Conservation (phyloP, 495 filamentous ascomycete species). For the Trichoderma reesei region DNA sequence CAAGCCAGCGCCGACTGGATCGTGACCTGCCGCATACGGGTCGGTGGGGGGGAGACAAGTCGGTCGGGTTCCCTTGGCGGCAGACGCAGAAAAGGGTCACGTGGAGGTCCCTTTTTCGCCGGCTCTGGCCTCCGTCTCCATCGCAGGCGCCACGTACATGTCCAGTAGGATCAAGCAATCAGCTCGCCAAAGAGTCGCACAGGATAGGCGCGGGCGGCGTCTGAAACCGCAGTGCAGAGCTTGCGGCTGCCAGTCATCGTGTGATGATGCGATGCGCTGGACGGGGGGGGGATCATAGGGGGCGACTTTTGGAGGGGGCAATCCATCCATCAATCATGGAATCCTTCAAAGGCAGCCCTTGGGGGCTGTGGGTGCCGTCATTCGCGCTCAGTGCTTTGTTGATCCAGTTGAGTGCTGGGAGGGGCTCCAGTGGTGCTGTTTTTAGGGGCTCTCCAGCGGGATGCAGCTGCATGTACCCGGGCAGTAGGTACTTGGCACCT, state of each 20-base stretch:
- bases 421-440: too few species aligned
- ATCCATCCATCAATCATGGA: too few species aligned
- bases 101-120: slow-evolving; percentile 6
- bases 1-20: neutral
- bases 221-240: slow-evolving; percentile 1
- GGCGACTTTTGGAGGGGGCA: too few species aligned
- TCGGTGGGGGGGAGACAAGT: neutral
- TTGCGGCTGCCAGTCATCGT: neutral
- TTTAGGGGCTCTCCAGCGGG: too few species aligned
- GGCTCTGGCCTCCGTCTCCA: neutral
- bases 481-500: neutral
- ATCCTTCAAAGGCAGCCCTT: too few species aligned
- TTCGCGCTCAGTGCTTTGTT: too few species aligned
- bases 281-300: too few species aligned
- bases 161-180: neutral
- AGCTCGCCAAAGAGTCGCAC: neutral
- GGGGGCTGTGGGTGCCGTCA: too few species aligned
- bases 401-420: too few species aligned
- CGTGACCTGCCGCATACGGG: slow-evolving; percentile 9
- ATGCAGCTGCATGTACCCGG: neutral
- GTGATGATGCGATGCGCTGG: slow-evolving; percentile 1
- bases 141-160: slow-evolving; percentile 2
- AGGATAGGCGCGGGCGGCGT: neutral
- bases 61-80: slow-evolving; percentile 1
- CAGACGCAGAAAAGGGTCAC: slow-evolving; percentile 3